These are phyloP conservation scores for Aciculosporium take DNA, from an alignment of 2,329 filamentous ascomycete genomes.

Conservation along the genomic window DNA sequence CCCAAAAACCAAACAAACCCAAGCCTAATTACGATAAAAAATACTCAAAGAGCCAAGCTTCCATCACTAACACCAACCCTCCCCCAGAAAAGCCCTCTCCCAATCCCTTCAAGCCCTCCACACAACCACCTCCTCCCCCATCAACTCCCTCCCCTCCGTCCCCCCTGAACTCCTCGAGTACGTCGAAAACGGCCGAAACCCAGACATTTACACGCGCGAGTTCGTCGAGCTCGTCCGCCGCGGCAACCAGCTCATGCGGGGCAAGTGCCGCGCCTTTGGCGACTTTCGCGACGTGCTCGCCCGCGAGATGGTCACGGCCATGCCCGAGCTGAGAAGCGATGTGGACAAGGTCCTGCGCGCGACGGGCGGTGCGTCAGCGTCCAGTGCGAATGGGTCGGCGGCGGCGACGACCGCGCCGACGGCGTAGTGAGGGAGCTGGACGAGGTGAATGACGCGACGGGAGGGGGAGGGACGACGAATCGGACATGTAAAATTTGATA, in stretches of 20 bases:
- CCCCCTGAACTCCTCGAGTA: conserved; percentile 52
- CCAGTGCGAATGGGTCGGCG: no score
- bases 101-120: conserved; percentile 24
- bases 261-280: conserved; percentile 48
- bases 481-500: neutral
- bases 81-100: conserved; percentile 28
- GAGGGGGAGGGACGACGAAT: neutral
- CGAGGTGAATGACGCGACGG: neutral
- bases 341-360: conserved; percentile 34
- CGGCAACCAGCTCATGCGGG: conserved; percentile 51
- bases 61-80: no score
- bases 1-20: neutral
- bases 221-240: conserved; percentile 55
- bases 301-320: conserved; percentile 38
- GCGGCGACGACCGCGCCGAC: neutral
- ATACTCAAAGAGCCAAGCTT: neutral
- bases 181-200: conserved; percentile 57
- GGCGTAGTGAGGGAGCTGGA: neutral
- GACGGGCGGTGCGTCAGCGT: conserved; percentile 23
- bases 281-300: conserved; percentile 49
- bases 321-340: conserved; percentile 45
- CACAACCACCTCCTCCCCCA: conserved; percentile 25
- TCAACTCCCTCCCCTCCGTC: conserved; percentile 32
- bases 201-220: conserved; percentile 60
- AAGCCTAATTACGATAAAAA: neutral